phyloP scores from a whole-genome alignment of 2,329 filamentous ascomycete species.

The Bipolaris victoriae region DNA sequence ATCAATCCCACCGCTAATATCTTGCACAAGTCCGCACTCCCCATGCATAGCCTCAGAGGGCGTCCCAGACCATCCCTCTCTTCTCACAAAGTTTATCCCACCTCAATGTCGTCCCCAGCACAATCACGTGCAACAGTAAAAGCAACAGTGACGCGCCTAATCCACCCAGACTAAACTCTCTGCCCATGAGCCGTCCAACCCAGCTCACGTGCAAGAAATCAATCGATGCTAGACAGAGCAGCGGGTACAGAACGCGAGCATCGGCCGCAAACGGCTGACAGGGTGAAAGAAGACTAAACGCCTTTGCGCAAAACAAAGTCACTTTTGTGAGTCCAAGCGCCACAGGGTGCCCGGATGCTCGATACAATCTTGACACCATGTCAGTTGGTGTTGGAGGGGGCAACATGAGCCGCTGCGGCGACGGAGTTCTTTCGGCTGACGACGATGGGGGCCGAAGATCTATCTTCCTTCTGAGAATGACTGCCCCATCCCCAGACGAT shows the following conservation, averaged over 20 bases:
- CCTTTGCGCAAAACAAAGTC: constrained; percentile 70
- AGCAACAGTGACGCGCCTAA: constrained; percentile 51
- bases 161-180: constrained; percentile 38
- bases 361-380: constrained; percentile 15
- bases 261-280: constrained; percentile 76
- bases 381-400: constrained; percentile 37
- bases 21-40: neutral
- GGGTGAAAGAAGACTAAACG: constrained; percentile 67
- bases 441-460: constrained; percentile 33
- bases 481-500: constrained; percentile 36
- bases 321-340: constrained; percentile 57
- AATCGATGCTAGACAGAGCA: constrained; percentile 71
- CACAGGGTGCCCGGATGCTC: constrained; percentile 37
- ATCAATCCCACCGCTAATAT: constrained; percentile 1
- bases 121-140: constrained; percentile 55
- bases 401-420: constrained; percentile 41
- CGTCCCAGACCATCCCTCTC: constrained; percentile 31
- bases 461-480: constrained; percentile 40
- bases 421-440: constrained; percentile 22
- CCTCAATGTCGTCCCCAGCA: constrained; percentile 49
- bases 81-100: constrained; percentile 42
- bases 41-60: constrained; percentile 3
- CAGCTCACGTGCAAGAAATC: constrained; percentile 57
- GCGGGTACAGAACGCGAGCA: constrained; percentile 67
- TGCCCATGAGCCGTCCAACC: constrained; percentile 20